Evolutionary conservation across 768 basidiomycete genomes (phyloP), one percentile per base, ranked within the genome.

Genomic region (Psilocybe subaeruginosa): DNA sequence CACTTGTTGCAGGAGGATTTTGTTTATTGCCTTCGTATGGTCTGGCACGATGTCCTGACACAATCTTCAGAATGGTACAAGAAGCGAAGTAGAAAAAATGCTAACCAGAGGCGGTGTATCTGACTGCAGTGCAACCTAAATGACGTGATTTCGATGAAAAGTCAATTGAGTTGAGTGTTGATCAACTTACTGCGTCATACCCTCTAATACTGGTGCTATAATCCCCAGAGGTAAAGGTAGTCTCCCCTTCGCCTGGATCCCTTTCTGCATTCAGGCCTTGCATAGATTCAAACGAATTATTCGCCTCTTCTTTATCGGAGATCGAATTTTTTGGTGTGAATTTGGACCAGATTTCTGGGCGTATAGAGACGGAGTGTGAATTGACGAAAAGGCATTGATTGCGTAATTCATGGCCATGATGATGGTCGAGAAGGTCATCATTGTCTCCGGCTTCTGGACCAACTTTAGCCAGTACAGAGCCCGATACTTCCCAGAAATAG

Each of bases 351-450:
- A 39, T 31, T 29, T 50, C 45, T 31, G 54, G 33, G n/a, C 45
- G 23, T 8, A 60, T 45, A 41, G 45, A 54, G 7, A 60, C 37
- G n/a, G 48, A 46, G 16, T 35, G 19, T 6, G 54, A 37, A 23
- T 41, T 53, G 7, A 63, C 54, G 33, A 63, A 63, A 12, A 63
- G 62, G 46, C 62, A 63, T 27, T 63, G 62, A 17, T 63, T 63
- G 33, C 58, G 41, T 3, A 63, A 27, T n/a, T 58, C 54, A 14
- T 50, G 33, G 2, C 47, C 23, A 11, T 63, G 57, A 27, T 33
- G 52, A 35, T 19, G 45, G 2, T 55, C 58, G 14, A 41, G 49
- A 8, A 55, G 39, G 14, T 43, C 62, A 14, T 63, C 62, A 41
- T 63, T 56, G 19, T 63, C 58, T 23, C 54, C 62, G 8, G 53